Evolutionary conservation across 192 early-diverging fungal species (phyloP), one percentile per base, ranked within the genome.

Genomic region (Backusella westeae): DNA sequence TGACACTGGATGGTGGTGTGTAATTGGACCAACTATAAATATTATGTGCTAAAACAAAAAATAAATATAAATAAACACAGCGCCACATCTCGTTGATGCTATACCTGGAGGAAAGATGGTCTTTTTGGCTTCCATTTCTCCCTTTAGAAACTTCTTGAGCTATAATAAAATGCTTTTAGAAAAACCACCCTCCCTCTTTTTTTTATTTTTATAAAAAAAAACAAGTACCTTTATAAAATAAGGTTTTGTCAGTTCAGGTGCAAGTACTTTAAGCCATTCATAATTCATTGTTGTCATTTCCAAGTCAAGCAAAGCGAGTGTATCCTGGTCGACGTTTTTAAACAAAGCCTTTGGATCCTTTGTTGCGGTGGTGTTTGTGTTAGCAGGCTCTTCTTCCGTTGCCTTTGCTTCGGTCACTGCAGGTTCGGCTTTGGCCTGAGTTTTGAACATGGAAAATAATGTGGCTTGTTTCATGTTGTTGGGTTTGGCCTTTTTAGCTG

Each of bases 11-110:
- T 4, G 93, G 84, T 26, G 93, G 91, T 10, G 88, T 89, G 72
- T 87, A 96, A 49, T 91, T 90, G 7, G 93, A 91, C 94, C 94
- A 94, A 68, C 91, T 92, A 81, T 97, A 99, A 44, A 96, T 89
- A 44, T 96, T 89, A 4, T 76, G 63, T 34, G 80, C 86, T 87
- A 66, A 19, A 19, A 38, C 19, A 49, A 15, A 49, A 41, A 42
- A 49, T n/a, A 66, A 52, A 39, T 1, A 32, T 6, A 34, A 75
- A 52, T 4, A 29, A 34, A 75, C n/a, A 65, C 32, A 74, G 21
- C 6, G 34, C 26, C 12, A 17, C 32, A 72, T 29, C 53, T 46
- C 23, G 9, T 2, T 34, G 32, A 32, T 39, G 1, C 2, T 3
- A 21, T 69, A 76, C 85, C 86, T 38, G 88, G 85, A 7, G 97